phyloP scores from a whole-genome alignment of 2,329 filamentous ascomycete species.

The Fusarium burgessii region DNA sequence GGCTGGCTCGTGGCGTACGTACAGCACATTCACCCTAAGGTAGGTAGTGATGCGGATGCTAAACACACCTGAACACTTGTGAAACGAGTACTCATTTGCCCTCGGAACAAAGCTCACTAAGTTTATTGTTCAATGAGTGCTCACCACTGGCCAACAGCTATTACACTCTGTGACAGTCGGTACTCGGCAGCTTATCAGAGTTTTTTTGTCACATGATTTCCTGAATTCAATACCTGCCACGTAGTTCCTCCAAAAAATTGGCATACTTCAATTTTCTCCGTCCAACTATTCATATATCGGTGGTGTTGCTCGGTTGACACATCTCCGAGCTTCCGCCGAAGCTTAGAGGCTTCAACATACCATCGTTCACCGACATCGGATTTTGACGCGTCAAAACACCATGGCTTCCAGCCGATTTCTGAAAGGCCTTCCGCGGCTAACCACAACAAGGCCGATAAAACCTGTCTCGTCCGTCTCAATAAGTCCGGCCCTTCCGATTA shows the following conservation, averaged over 20 bases:
- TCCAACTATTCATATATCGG: neutral
- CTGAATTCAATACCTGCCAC: neutral
- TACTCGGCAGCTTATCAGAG: neutral
- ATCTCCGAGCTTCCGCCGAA: neutral
- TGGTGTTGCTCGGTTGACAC: neutral
- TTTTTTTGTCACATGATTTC: neutral
- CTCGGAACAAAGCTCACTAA: neutral
- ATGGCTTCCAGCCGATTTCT: neutral
- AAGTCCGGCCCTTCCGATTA: neutral
- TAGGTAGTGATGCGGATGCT: too few species aligned
- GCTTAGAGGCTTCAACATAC: neutral
- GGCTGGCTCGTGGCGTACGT: too few species aligned
- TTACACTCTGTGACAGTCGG: neutral
- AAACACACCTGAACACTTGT: too few species aligned
- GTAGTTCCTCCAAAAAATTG: neutral
- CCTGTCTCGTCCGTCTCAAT: neutral
- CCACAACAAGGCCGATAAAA: accelerated
- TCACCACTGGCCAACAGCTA: too few species aligned
- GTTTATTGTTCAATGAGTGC: neutral
- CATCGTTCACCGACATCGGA: neutral
- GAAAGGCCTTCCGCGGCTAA: accelerated
- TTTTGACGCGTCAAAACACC: accelerated
- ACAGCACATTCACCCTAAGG: too few species aligned
- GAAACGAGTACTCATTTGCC: too few species aligned
- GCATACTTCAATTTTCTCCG: accelerated